Base-by-base conservation (phyloP, 176 grass and related monocot genomes). In the Carex parvula region DNA sequence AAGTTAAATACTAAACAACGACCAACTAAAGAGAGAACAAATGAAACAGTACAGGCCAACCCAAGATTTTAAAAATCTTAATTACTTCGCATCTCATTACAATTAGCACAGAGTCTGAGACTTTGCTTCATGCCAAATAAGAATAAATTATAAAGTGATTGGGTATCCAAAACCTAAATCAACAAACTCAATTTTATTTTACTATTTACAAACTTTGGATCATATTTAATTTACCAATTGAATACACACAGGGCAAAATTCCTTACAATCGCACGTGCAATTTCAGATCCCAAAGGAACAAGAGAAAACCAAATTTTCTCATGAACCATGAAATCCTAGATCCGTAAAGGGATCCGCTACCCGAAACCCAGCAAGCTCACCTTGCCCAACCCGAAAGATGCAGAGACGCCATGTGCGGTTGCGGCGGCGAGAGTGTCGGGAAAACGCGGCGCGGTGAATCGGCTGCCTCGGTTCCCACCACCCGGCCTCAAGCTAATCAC, bases 401-500 rank as follows among this genome's bases (percentile, higher is more conserved):
- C 88, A 56, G 87, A 84, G 77, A 87, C 86, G 12, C 41, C 87
- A 59, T 88, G 76, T 2, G 79, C 72, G 37, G 84, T 37, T 60
- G 88, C 92, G 18, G 84, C 72, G 11, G 92, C 87, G 79, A 91
- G 89, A 78, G 85, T 85, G 41, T 88, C 83, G 70, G 93, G 14
- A 75, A 91, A 91, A 22, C 92, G 65, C 75, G 91, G 82, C 86
- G 73, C 24, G 78, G 80, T 24, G 20, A 73, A 50, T 59, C 89
- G 85, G 30, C 91, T 89, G 22, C 92, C 90, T 71, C 86, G 84
- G 82, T 90, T 91, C 50, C 94, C 96, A 79, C 96, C 96, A 67
- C 94, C 94, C 71, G 96, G 96, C 88, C 96, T 94, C 88, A 99
- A 88, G 85, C 93, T 99, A 84, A 99, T 93, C 77, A 91, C 89